A percentile compares a stretch with the other conserved stretches of the same genome.
Evolutionary conservation across 1,284 basidiomycete genomes (phyloP).

Genomic region (Gomphus sp.): DNA sequence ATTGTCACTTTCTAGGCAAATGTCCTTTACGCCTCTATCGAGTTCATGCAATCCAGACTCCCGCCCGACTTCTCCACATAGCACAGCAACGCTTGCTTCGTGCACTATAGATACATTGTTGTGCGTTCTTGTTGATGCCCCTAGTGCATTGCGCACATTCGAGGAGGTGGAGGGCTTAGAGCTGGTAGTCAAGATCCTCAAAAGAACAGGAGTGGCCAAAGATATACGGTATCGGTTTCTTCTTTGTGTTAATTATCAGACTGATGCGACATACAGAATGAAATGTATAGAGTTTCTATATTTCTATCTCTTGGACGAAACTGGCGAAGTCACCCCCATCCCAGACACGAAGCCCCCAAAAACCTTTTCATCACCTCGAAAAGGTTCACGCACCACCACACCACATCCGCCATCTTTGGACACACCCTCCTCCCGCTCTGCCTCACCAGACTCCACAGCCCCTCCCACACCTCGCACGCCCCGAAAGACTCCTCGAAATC

Average conservation of each 20-base stretch:
- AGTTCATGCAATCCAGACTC: slow-evolving; percentile 14
- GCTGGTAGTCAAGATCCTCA: slow-evolving; percentile 72
- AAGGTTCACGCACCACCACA: background rate
- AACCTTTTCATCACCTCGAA: background rate
- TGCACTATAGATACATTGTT: slow-evolving; percentile 72
- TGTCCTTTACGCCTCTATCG: slow-evolving; percentile 25
- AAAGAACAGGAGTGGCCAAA: slow-evolving; percentile 70
- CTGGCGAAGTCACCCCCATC: slow-evolving; percentile 17
- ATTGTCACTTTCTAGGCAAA: slow-evolving; percentile 58
- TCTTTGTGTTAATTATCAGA: background rate
- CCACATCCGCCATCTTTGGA: slow-evolving; percentile 10
- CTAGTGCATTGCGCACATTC: slow-evolving; percentile 62
- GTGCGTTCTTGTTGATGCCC: slow-evolving; percentile 77
- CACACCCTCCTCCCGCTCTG: slow-evolving; percentile 11
- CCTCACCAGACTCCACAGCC: slow-evolving; percentile 11
- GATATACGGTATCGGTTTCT: slow-evolving; percentile 56
- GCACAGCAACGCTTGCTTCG: slow-evolving; percentile 34
- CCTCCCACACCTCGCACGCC: slow-evolving; percentile 11
- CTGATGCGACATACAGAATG: slow-evolving; percentile 47
- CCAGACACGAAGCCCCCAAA: slow-evolving; percentile 11
- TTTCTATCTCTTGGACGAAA: slow-evolving; percentile 84
- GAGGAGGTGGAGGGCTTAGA: slow-evolving; percentile 72
- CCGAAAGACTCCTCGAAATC: slow-evolving; percentile 25
- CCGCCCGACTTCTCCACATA: slow-evolving; percentile 14
- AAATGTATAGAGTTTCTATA: slow-evolving; percentile 90